Evolutionary conservation across 768 basidiomycete genomes (phyloP).

Genomic region (Suillus placidus): DNA sequence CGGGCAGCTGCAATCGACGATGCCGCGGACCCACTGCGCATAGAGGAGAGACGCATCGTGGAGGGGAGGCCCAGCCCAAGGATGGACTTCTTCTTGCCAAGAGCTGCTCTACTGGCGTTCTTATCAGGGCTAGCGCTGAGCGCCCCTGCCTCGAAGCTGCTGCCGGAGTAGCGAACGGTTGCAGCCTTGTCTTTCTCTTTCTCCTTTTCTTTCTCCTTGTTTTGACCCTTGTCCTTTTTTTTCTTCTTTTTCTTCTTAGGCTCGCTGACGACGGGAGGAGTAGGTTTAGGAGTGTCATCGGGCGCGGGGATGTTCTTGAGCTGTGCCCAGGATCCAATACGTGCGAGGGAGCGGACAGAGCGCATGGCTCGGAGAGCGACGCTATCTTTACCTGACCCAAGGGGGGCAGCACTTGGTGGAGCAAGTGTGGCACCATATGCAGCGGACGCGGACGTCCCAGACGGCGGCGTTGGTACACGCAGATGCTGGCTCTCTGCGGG

Average conservation of each 20-base stretch:
- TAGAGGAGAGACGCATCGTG: conserved; percentile 47
- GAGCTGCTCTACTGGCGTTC: conserved; percentile 13
- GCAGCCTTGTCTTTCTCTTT: conserved; percentile 36
- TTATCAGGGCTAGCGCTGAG: conserved; percentile 41
- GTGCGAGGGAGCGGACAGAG: conserved; percentile 70
- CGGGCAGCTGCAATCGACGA: conserved; percentile 34
- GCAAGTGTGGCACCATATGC: conserved; percentile 35
- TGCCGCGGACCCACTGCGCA: conserved; percentile 38
- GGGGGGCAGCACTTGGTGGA: conserved; percentile 32
- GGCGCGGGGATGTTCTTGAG: conserved; percentile 44
- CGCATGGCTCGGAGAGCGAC: conserved; percentile 81
- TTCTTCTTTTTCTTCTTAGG: conserved; percentile 42
- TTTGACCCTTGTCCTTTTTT: conserved; percentile 39
- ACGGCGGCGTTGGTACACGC: conserved; percentile 27
- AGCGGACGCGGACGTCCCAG: conserved; percentile 37
- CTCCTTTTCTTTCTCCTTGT: conserved; percentile 16
- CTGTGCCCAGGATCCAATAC: conserved; percentile 74
- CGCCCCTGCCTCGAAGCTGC: conserved; percentile 71
- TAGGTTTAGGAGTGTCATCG: conserved; percentile 26
- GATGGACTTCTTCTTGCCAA: conserved; percentile 58
- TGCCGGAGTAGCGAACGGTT: conserved; percentile 51
- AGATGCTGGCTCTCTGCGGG: conserved; percentile 13
- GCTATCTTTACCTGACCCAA: conserved; percentile 48
- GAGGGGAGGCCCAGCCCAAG: conserved; percentile 66
- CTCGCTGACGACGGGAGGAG: conserved; percentile 15